phyloP scores from a whole-genome alignment of 2,329 filamentous ascomycete genomes.

The Orbilia blumenaviensis region DNA sequence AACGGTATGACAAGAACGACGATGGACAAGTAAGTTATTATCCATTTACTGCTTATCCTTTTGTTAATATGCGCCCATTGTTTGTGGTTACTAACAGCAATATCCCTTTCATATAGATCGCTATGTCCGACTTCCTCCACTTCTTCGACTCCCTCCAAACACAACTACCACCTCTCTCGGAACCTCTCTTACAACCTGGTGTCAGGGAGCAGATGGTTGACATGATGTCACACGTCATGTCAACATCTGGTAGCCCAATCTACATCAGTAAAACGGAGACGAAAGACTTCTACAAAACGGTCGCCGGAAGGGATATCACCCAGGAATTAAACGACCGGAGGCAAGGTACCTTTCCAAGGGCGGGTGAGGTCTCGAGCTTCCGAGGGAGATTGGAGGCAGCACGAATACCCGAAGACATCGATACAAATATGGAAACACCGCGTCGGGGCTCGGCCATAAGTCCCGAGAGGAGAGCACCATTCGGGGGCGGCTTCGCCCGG shows the following conservation, averaged over 20 bases:
- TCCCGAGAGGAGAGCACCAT: slow-evolving; percentile 41
- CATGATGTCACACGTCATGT: slow-evolving; percentile 42
- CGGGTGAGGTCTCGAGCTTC: slow-evolving; percentile 47
- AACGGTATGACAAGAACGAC: slow-evolving; percentile 38
- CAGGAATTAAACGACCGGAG: slow-evolving; percentile 48
- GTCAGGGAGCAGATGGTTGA: slow-evolving; percentile 45
- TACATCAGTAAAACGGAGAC: slow-evolving; percentile 51
- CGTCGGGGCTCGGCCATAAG: slow-evolving; percentile 29
- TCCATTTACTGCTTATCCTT: neutral
- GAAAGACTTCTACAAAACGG: slow-evolving; percentile 39
- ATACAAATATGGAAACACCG: slow-evolving; percentile 31
- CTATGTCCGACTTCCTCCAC: slow-evolving; percentile 48
- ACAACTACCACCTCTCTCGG: slow-evolving; percentile 48
- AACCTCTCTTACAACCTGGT: slow-evolving; percentile 36
- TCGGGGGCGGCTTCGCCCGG: slow-evolving; percentile 36
- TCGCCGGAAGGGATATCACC: slow-evolving; percentile 49
- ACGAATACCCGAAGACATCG: slow-evolving; percentile 19
- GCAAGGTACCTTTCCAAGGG: slow-evolving; percentile 41
- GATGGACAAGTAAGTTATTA: slow-evolving; percentile 33
- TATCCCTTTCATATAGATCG: slow-evolving; percentile 25
- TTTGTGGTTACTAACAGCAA: too few relatives aligned
- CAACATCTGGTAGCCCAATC: slow-evolving; percentile 30
- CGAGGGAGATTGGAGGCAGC: slow-evolving; percentile 39
- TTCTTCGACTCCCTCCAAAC: slow-evolving; percentile 47
- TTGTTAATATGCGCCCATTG: neutral